Evolutionary conservation across 768 basidiomycete species (phyloP).

Genomic region (Agaricus sinodeliciosus): DNA sequence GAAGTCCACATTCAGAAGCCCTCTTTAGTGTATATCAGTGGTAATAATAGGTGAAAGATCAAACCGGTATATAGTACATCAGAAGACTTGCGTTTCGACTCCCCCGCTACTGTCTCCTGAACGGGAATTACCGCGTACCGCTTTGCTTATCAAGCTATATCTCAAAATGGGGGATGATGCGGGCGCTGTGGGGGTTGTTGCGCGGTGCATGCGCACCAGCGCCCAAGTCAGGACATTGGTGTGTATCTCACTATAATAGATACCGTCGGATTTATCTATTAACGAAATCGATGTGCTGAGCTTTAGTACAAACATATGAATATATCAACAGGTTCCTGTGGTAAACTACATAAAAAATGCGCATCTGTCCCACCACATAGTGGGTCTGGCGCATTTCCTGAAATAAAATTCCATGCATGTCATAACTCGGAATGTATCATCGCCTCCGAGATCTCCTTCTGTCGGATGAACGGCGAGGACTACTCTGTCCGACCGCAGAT

Average conservation of each 20-base stretch:
- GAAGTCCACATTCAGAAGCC: conserved; percentile 10
- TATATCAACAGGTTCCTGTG: conserved; percentile 7
- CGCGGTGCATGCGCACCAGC: no score
- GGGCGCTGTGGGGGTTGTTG: no score
- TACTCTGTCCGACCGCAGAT: conserved; percentile 46
- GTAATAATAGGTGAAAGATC: background rate
- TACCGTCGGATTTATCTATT: conserved; percentile 1
- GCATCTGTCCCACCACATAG: background rate
- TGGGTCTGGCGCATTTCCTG: conserved; percentile 18
- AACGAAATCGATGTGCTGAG: background rate
- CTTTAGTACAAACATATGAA: conserved; percentile 11
- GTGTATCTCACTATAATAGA: background rate
- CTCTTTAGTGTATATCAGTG: background rate
- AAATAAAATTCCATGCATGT: conserved; percentile 19
- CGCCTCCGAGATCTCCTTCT: conserved; percentile 50
- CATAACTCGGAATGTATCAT: conserved; percentile 20
- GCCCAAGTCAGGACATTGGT: no score
- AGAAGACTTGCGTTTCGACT: no score
- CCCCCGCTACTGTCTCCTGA: no score
- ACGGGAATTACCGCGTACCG: no score
- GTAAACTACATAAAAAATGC: conserved; percentile 9
- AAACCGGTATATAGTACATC: no score
- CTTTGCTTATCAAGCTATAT: no score
- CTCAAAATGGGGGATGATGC: no score
- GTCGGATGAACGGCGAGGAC: conserved; percentile 41